Evolutionary conservation across 148 eudicot genomes (phyloP), one percentile per base, ranked within the genome.

Genomic region (Fagopyrum tataricum): DNA sequence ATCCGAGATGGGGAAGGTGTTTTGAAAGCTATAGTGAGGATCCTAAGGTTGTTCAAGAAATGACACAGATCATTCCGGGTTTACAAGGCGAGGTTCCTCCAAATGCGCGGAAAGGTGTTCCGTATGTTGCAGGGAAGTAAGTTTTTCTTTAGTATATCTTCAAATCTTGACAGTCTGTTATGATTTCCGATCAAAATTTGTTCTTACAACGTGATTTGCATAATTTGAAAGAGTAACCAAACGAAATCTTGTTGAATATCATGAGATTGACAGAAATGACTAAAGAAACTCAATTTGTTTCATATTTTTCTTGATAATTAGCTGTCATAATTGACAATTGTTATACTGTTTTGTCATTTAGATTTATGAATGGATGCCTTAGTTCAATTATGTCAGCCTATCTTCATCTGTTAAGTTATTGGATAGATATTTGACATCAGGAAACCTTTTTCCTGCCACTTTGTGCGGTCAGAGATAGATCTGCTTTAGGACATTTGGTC

Each of bases 1-100:
- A 87, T 78, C 90, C 90, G 6, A 84, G 90, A 78, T 87, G 90
- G 88, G 87, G 88, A 18, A 75, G 90, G 67, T 87, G 90, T 48
- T 87, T 79, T 11, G 88, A 87, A 69, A 87, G 88, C 77, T 84
- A 77, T 42, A 87, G 90, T 41, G 88, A 87, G 74, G 85, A 87
- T 72, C 88, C 79, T 21, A 75, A 68, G 21, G 66, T 87, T 42
- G 90, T 87, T 52, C 81, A 82, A 37, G 69, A 67, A 53, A 81
- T 87, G 90, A 87, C 88, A 23, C 78, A 79, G 74, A 77, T 87
- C 40, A 81, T 87, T 39, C 75, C 82, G 10, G 90, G 90, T 69
- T 79, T 87, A 62, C 90, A 87, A 81, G 90, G 90, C 70, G 84
- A 80, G 1, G 40, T 81, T 31, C 90, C 88, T 1, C n/a, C 72